phyloP scores from a whole-genome alignment of 2,329 filamentous ascomycete genomes.

The Ceratocystiopsis minuta region DNA sequence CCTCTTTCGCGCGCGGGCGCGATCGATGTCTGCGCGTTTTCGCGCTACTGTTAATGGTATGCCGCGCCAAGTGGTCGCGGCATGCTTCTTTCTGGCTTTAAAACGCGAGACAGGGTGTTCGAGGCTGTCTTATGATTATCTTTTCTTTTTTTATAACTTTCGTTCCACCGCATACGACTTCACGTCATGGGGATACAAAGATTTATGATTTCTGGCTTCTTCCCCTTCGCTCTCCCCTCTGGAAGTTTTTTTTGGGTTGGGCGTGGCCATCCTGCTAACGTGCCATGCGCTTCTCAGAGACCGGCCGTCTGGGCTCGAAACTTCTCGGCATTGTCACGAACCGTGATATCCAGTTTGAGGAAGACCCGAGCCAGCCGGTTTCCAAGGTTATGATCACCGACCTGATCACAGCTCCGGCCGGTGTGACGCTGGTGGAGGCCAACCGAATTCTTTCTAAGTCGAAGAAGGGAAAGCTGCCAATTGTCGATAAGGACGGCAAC shows the following conservation, averaged over 20 bases:
- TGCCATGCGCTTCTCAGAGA: slow-evolving; percentile 45
- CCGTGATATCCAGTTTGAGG: slow-evolving; percentile 94
- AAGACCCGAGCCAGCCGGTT: slow-evolving; percentile 51
- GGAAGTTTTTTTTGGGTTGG: slow-evolving; percentile 2
- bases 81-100: background rate
- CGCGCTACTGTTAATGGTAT: too few relatives aligned
- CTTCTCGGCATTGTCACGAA: slow-evolving; percentile 95
- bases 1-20: slow-evolving; percentile 1
- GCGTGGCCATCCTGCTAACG: slow-evolving; percentile 19
- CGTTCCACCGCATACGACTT: slow-evolving; percentile 96
- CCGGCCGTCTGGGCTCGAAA: slow-evolving; percentile 83
- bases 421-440: slow-evolving; percentile 71
- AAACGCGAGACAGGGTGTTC: too few relatives aligned
- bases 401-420: slow-evolving; percentile 69
- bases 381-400: slow-evolving; percentile 95
- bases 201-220: slow-evolving; percentile 12
- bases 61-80: too few relatives aligned
- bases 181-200: slow-evolving; percentile 64
- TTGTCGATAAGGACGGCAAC: slow-evolving; percentile 69
- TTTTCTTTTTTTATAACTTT: slow-evolving; percentile 75
- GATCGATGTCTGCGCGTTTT: too few relatives aligned
- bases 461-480: slow-evolving; percentile 96
- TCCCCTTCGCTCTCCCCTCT: slow-evolving; percentile 3
- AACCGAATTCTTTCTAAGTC: slow-evolving; percentile 87
- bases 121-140: slow-evolving; percentile 49